Evolutionary conservation across 192 early-diverging fungal species (phyloP).

Genomic region (Backusella morwellensis): DNA sequence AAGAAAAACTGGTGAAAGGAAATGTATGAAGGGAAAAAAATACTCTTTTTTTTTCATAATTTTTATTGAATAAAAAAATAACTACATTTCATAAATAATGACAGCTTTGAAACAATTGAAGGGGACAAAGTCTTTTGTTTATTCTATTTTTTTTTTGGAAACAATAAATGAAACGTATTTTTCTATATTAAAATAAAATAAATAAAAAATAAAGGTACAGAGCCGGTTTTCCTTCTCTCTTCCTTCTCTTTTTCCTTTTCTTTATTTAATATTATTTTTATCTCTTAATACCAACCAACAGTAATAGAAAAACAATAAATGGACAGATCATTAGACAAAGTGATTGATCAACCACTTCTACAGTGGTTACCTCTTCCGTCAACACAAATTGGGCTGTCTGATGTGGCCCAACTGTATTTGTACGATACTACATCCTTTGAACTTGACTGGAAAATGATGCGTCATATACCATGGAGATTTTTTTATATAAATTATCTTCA

Average conservation of each 20-base stretch:
- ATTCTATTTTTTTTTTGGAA: background rate
- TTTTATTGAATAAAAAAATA: background rate
- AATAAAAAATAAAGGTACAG: background rate
- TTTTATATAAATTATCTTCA: constrained; percentile 17
- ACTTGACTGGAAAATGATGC: background rate
- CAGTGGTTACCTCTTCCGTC: background rate
- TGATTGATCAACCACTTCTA: background rate
- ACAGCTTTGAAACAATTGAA: background rate
- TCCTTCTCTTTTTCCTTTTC: background rate
- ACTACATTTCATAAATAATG: background rate
- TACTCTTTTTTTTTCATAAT: background rate
- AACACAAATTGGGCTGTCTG: constrained; percentile 5
- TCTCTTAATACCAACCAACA: background rate
- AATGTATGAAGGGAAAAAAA: background rate
- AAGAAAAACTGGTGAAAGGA: background rate
- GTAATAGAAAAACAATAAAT: background rate
- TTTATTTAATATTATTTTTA: background rate
- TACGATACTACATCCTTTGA: constrained; percentile 6
- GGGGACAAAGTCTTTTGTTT: background rate
- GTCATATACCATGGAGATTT: constrained; percentile 2
- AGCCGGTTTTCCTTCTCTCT: background rate
- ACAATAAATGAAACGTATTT: constrained; percentile 1
- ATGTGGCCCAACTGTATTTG: background rate
- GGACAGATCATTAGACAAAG: background rate
- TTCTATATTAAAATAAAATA: background rate